Evolutionary conservation across 1,284 basidiomycete species (phyloP).

Genomic region (Phylloporus sp.): DNA sequence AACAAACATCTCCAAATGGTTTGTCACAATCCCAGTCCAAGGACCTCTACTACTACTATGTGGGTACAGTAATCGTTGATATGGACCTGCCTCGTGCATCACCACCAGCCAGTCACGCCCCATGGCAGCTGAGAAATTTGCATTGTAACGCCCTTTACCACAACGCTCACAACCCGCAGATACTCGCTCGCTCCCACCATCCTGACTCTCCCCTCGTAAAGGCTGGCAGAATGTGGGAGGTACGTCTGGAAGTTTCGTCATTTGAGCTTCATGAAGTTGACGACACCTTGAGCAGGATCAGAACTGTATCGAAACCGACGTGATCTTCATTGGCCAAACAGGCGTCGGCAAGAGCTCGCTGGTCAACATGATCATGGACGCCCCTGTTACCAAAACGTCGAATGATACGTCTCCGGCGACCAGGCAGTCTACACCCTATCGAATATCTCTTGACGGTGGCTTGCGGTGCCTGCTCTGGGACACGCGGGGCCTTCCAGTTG

Average conservation of each 20-base stretch:
- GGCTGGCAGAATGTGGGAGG: slow-evolving; percentile 21
- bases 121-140: background rate
- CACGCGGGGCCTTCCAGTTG: slow-evolving; percentile 32
- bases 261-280: slow-evolving; percentile 5
- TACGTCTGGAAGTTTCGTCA: slow-evolving; percentile 13
- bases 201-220: background rate
- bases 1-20: slow-evolving; percentile 18
- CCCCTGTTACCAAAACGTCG: slow-evolving; percentile 23
- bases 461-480: slow-evolving; percentile 28
- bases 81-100: slow-evolving; percentile 33
- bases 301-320: slow-evolving; percentile 15
- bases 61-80: slow-evolving; percentile 16
- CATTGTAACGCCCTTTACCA: slow-evolving; percentile 8
- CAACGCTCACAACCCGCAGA: slow-evolving; percentile 4
- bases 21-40: too few relatives aligned
- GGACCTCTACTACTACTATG: too few relatives aligned
- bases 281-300: slow-evolving; percentile 9
- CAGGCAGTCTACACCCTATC: slow-evolving; percentile 13
- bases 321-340: slow-evolving; percentile 31
- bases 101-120: slow-evolving; percentile 1
- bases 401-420: slow-evolving; percentile 27
- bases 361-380: slow-evolving; percentile 29
- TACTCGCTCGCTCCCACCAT: background rate
- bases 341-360: slow-evolving; percentile 33
- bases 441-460: background rate